Conservation (phyloP, 306 rosid species). For the Prunus davidiana region DNA sequence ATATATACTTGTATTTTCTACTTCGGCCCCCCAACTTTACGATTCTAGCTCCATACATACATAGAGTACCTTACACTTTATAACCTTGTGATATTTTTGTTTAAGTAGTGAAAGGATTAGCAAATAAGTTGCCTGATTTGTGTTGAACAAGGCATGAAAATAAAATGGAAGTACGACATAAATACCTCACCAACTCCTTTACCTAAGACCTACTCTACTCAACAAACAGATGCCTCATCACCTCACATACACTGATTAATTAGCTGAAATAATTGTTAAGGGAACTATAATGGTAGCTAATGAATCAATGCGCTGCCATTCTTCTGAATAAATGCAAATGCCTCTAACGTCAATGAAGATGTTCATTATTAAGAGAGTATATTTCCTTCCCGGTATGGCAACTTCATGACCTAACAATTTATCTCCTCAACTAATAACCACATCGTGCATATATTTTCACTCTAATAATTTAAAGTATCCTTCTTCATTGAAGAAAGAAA, state of each 20-base stretch:
- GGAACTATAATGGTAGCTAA: not conserved
- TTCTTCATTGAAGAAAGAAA: not conserved
- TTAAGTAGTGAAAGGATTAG: too few relatives aligned
- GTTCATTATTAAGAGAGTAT: not conserved
- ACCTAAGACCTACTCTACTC: not conserved
- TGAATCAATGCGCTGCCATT: not conserved
- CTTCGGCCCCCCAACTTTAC: too few relatives aligned
- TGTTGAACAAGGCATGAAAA: not conserved
- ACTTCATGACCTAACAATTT: not conserved
- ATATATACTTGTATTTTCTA: too few relatives aligned
- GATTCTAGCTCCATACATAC: too few relatives aligned
- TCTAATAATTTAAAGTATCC: not conserved
- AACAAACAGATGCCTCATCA: not conserved
- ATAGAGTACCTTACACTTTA: too few relatives aligned
- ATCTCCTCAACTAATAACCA: not conserved
- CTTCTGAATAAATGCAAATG: not conserved
- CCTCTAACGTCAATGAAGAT: not conserved
- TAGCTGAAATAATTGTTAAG: not conserved
- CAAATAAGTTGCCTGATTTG: not conserved
- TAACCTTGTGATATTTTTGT: too few relatives aligned
- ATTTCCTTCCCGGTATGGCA: too few relatives aligned
- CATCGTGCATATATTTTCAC: too few relatives aligned
- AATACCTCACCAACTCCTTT: not conserved
- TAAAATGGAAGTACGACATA: not conserved
- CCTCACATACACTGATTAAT: not conserved